Evolutionary conservation across 768 basidiomycete species (phyloP), one percentile per base, ranked within the genome.

Genomic region (Boletus rubroflammeus): DNA sequence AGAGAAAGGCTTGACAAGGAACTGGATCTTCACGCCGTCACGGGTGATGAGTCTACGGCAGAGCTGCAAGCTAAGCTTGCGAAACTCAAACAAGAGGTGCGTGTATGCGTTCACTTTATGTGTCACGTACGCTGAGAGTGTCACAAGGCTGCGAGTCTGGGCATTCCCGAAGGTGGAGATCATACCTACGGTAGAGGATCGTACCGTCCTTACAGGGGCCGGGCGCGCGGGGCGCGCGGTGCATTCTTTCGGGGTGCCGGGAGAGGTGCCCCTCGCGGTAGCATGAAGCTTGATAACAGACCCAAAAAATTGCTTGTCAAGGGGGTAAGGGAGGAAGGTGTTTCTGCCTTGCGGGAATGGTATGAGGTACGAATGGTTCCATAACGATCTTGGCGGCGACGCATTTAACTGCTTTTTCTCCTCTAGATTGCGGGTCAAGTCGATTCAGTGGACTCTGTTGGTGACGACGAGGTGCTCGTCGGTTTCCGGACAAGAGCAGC

Each of bases 261-360:
- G 58, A 82, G 90, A 42, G 88, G 90, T 53, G 84, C 81, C 43
- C 77, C 84, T 10, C 80, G 86, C 39, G 75, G 77, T 10, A 92
- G 85, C 62, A 88, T 96, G 87, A 89, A 89, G 65, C 81, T 97
- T 28, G 93, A 97, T 69, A 93, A 94, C 64, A 83, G 93, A 17
- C 89, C 93, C 10, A 88, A 85, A 73, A 86, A 82, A 69, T 73
- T 97, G 23, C 71, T 88, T 21, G 75, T 97, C 28, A 86, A 90
- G 64, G 89, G 86, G 35, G 81, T 81, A 9, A 71, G 76, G 34
- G 77, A 79, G 19, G 75, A 75, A n/a, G 75, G 75, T 29, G 57
- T 83, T 31, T 82, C 85, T 56, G 78, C 81, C 6, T 73, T 94
- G 55, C 82, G 81, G 57, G 85, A 90, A 61, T 95, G 90, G 88